phyloP scores from a whole-genome alignment of 2,329 filamentous ascomycete genomes.

The Teratosphaeria pseudoeucalypti region DNA sequence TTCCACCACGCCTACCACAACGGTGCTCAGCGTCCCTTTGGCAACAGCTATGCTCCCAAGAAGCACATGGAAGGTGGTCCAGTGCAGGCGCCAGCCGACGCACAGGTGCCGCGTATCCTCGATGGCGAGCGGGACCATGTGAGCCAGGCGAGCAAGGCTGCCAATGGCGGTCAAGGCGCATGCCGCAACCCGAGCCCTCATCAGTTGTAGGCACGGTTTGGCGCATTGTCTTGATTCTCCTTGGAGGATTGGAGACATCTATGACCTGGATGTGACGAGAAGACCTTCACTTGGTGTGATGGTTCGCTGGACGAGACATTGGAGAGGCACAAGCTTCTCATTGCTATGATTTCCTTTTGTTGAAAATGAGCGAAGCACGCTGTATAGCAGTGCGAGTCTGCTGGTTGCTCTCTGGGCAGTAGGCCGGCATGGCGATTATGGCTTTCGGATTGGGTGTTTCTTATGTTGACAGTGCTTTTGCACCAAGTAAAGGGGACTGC shows the following conservation, averaged over 20 bases:
- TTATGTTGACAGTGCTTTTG: not conserved
- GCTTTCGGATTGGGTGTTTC: not conserved
- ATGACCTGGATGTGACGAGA: not conserved
- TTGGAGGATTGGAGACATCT: not conserved
- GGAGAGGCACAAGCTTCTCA: not conserved
- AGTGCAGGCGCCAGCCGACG: not conserved
- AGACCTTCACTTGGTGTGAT: not conserved
- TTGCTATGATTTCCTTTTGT: not conserved
- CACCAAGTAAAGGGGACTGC: not conserved
- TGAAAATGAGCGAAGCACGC: not conserved
- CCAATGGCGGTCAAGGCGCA: not conserved
- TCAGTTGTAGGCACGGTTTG: not conserved
- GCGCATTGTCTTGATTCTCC: not conserved
- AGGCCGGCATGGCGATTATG: not conserved
- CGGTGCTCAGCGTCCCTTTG: not conserved
- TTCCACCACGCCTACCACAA: not conserved
- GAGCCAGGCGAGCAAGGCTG: not conserved
- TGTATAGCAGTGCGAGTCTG: not conserved
- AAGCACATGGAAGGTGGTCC: slow-evolving; percentile 5
- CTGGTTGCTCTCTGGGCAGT: not conserved
- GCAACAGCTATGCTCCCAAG: slow-evolving; percentile 9
- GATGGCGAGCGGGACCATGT: not conserved
- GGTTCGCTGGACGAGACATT: not conserved
- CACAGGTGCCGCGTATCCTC: not conserved
- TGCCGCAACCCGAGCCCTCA: not conserved